These are phyloP conservation scores for Fusarium citri DNA, from an alignment of 2,329 filamentous ascomycete genomes.

Conservation along the genomic window DNA sequence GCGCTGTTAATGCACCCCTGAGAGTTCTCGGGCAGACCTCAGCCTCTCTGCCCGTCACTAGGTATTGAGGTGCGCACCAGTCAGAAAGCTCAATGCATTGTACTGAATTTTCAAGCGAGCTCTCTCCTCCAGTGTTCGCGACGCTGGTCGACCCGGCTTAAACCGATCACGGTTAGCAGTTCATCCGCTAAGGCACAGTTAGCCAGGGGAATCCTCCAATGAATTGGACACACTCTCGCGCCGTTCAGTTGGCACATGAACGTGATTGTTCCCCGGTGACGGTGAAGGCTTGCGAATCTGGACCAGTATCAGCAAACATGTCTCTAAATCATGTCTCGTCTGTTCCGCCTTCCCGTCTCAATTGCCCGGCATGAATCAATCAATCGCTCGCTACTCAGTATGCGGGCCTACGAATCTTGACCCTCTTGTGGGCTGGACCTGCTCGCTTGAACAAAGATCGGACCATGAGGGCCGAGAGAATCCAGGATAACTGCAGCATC, in stretches of 20 bases:
- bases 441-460: constrained; percentile 23
- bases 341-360: constrained; percentile 19
- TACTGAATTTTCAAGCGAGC: constrained; percentile 10
- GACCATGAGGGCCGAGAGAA: constrained; percentile 27
- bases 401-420: constrained; percentile 2
- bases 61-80: constrained; percentile 15
- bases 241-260: constrained; percentile 13
- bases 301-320: constrained; percentile 9
- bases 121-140: constrained; percentile 4
- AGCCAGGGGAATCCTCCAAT: constrained; percentile 24
- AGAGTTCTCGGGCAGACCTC: not conserved
- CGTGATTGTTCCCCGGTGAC: constrained; percentile 12
- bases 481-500: constrained; percentile 1
- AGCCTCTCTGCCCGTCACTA: not conserved
- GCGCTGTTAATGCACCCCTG: constrained; percentile 20
- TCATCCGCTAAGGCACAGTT: constrained; percentile 20
- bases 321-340: constrained; percentile 25
- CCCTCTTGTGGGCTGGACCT: constrained; percentile 3
- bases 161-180: constrained; percentile 35
- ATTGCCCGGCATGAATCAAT: constrained; percentile 5
- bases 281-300: constrained; percentile 15
- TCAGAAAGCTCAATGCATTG: constrained; percentile 5
- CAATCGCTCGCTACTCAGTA: not conserved
- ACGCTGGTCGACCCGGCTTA: constrained; percentile 15
- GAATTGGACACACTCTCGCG: not conserved